Base-by-base conservation (phyloP, 257 asterid genomes). In the Solanum etuberosum region DNA sequence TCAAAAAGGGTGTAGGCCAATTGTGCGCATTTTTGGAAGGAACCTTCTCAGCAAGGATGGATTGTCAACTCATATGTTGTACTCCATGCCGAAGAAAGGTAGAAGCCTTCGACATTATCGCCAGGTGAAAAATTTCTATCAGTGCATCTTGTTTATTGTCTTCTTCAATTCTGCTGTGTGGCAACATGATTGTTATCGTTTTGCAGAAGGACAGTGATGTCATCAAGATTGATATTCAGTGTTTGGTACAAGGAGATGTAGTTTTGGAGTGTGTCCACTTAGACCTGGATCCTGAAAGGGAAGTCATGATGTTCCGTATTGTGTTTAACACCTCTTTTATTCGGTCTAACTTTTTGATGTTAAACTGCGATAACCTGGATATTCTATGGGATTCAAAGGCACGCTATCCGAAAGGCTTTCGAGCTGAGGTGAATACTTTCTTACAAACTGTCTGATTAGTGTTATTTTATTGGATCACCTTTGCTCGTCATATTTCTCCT, bases 181-280 rank as follows among this genome's bases (percentile, higher is more conserved):
- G 54, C 72, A 85, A 85, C 9, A 48, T 86, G 83, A 70, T 40
- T 86, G 59, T 13, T 71, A 32, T 86, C 21, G 1, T 71, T 40
- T 86, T 86, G 83, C 84, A 97, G 99, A 97, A 94, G 92, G 99
- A 97, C 85, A 91, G 96, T 89, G 98, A 97, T 84, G 99, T 97
- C 88, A 95, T 97, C 91, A 97, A 95, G 94, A 94, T 97, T 88
- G 99, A 97, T 89, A 93, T 97, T 88, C 99, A 95, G 91, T 95
- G 99, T 90, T 92, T 94, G 90, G 99, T 97, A 92, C 98, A 95
- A 94, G 99, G 99, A 80, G 98, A 97, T 91, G 99, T 97, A 86
- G 99, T 97, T 31, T 88, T 95, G 92, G 99, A 95, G 91, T 97
- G 99, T 13, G 97, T 97, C 73, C 98, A 97, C 91, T 88, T 94